Percentiles rank a stretch among this genome's conserved stretches.
phyloP scores from a whole-genome alignment of 129 eudicot species.

The Arctium minus region DNA sequence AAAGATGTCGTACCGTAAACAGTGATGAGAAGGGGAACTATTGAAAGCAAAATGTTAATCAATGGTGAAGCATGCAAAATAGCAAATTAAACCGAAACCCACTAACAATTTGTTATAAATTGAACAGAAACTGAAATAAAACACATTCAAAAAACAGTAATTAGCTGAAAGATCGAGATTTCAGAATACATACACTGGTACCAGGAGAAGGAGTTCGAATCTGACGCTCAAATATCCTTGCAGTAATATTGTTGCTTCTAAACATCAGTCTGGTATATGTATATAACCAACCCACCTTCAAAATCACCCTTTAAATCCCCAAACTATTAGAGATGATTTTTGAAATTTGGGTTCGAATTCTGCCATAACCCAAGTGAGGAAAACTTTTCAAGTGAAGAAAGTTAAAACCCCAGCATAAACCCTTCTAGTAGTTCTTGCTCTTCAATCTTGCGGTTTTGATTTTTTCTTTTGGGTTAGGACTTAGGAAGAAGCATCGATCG shows the following conservation, averaged over 20 bases:
- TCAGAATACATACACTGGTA: constrained; percentile 36
- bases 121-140: background rate
- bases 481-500: background rate
- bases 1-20: background rate
- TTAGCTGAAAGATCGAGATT: background rate
- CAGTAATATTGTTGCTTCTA: constrained; percentile 49
- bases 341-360: background rate
- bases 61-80: background rate
- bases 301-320: constrained; percentile 7
- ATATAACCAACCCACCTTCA: background rate
- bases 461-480: background rate
- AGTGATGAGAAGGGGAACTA: background rate
- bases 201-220: constrained; percentile 59
- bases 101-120: background rate
- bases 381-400: background rate
- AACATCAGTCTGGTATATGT: constrained; percentile 33
- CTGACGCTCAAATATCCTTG: constrained; percentile 67
- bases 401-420: constrained; percentile 11
- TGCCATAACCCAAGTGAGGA: background rate
- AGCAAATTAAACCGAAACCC: constrained; percentile 1
- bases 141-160: background rate
- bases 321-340: background rate
- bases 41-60: background rate
- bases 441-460: background rate
- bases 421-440: background rate